phyloP scores from a whole-genome alignment of 768 basidiomycete species.

The Russula olivacea region DNA sequence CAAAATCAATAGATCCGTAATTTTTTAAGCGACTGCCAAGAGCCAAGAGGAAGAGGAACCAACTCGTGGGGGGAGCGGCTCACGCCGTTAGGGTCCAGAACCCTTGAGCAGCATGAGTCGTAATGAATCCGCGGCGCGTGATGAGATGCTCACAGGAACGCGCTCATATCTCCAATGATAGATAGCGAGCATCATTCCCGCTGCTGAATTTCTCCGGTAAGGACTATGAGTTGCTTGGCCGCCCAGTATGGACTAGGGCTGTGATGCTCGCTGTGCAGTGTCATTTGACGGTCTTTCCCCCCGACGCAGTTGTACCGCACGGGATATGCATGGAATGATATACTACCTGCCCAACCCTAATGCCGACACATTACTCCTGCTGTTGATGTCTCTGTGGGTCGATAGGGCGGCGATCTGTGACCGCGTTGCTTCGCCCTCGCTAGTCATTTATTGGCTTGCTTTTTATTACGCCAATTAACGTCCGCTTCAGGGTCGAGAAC shows the following conservation, averaged over 20 bases:
- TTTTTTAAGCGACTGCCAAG: conserved; percentile 45
- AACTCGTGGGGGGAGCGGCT: conserved; percentile 32
- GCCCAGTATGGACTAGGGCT: not conserved
- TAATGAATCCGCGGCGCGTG: conserved; percentile 2
- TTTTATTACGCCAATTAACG: no score
- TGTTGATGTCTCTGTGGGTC: not conserved
- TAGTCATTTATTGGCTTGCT: not conserved
- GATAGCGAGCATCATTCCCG: conserved; percentile 29
- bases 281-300: not conserved
- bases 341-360: not conserved
- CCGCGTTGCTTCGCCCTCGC: not conserved
- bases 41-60: conserved; percentile 41
- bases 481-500: not conserved
- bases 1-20: conserved; percentile 35
- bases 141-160: conserved; percentile 1
- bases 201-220: conserved; percentile 47
- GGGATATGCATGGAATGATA: not conserved
- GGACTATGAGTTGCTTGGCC: conserved; percentile 29
- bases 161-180: conserved; percentile 32
- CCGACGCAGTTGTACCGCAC: not conserved
- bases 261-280: not conserved
- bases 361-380: not conserved
- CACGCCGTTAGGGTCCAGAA: conserved; percentile 4
- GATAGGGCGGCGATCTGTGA: not conserved
- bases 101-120: not conserved